phyloP scores from a whole-genome alignment of 2,329 filamentous ascomycete species.

The Fusarium ramigenum region DNA sequence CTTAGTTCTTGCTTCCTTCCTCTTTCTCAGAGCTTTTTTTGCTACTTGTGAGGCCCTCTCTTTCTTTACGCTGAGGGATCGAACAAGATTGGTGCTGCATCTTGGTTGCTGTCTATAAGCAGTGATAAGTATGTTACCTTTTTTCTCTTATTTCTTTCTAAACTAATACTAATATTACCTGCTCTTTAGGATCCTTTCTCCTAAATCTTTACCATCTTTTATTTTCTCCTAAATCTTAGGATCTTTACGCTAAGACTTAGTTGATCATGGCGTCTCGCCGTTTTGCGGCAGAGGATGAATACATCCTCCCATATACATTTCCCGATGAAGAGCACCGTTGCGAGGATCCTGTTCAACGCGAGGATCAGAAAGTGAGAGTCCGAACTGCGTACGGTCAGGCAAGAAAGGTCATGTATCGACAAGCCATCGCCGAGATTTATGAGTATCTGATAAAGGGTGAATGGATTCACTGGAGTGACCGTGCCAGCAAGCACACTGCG shows the following conservation, averaged over 20 bases:
- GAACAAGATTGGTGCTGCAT: background rate
- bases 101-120: background rate
- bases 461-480: too few relatives aligned
- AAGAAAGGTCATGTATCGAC: too few relatives aligned
- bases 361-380: too few relatives aligned
- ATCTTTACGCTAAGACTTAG: background rate
- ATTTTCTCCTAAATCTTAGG: too few relatives aligned
- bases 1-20: rapidly evolving
- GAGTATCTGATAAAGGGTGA: too few relatives aligned
- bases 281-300: background rate
- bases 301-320: background rate
- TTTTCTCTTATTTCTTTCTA: rapidly evolving
- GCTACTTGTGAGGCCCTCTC: rapidly evolving
- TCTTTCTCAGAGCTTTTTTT: background rate
- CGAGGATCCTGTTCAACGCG: too few relatives aligned
- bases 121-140: background rate
- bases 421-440: too few relatives aligned
- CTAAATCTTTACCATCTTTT: too few relatives aligned
- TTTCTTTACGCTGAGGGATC: rapidly evolving
- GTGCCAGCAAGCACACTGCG: too few relatives aligned
- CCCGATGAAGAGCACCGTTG: background rate
- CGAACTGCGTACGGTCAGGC: too few relatives aligned
- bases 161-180: background rate
- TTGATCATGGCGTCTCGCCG: background rate
- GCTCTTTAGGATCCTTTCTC: too few relatives aligned